phyloP scores from a whole-genome alignment of 345 rosid species.

The Ailanthus altissimus region DNA sequence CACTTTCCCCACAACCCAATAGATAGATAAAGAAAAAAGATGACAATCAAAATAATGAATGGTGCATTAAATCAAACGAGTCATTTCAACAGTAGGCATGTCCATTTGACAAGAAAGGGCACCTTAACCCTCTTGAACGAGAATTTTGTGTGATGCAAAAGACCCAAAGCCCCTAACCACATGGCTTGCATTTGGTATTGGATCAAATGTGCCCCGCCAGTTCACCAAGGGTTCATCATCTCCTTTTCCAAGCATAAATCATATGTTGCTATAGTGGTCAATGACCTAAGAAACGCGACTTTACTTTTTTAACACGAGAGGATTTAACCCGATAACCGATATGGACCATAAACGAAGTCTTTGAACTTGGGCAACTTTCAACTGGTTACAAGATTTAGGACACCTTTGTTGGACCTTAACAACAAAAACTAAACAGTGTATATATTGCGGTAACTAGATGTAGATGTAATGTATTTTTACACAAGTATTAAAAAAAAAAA shows the following conservation, averaged over 20 bases:
- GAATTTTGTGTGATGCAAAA: neutral
- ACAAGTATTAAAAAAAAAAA: no score
- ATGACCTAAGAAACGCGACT: no score
- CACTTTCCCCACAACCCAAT: neutral
- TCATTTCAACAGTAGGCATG: conserved; percentile 25
- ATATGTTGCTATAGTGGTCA: neutral
- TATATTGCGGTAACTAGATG: neutral
- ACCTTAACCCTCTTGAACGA: neutral
- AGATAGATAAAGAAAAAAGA: neutral
- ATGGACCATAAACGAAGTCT: no score
- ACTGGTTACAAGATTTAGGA: neutral
- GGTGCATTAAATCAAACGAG: conserved; percentile 13
- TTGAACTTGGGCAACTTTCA: no score
- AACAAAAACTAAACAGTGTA: neutral
- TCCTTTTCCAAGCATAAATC: neutral
- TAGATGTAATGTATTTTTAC: neutral
- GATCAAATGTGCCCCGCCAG: neutral
- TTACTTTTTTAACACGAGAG: no score
- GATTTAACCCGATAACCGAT: no score
- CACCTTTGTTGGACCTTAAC: neutral
- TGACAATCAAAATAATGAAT: neutral
- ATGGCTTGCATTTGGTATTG: neutral
- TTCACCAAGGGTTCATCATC: neutral
- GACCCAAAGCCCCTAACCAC: neutral
- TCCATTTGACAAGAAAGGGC: conserved; percentile 28